Base-by-base conservation (phyloP, 495 filamentous ascomycete genomes). In the Aspergillus carlsbadensis region DNA sequence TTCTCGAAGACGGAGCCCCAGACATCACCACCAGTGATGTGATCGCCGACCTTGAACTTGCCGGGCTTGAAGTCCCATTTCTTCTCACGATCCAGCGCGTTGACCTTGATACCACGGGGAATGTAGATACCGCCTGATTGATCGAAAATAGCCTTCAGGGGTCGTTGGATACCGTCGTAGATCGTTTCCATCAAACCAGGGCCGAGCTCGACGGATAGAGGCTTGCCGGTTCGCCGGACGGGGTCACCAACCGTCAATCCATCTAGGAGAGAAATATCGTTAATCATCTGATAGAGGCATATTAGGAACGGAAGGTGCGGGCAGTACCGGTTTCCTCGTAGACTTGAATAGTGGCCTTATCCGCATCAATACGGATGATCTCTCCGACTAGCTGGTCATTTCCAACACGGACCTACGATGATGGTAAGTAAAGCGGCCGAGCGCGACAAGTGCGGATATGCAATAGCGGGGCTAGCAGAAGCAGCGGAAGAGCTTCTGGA, bases 131-230 rank as follows among this genome's bases (percentile, higher is more conserved):
- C 87, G 58, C 89, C 75, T 13, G 89, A 85, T 46, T 84, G 72
- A 43, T 86, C 78, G 54, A 87, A 80, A 65, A 99, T 99, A 54
- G 82, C 84, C 68, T 85, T 87, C 61, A 99, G 84, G 53, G 94
- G 94, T 58, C 94, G 89, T 71, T 99, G 94, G 64, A 99, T 98
- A 69, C 94, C 94, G 69, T 99, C 95, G 78, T 98, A 98, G 70
- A 98, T 98, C 49, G 95, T 98, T 78, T 98, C 92, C 85, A 98
- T 90, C 75, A 99, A 75, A 65, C 95, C 94, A 60, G 94, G 94
- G 24, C 94, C 94, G 51, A 98, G 86, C 74, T 99, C 95, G 69
- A 99, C 94, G 44, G 92, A 95, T 4, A 99, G 81, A 54, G 94
- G 95, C 81, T 96, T 96, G 65, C 91, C 90, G 14, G 94, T 96